These are phyloP conservation scores for Kwoniella dendrophila DNA, from an alignment of 768 basidiomycete genomes.

Conservation along the genomic window DNA sequence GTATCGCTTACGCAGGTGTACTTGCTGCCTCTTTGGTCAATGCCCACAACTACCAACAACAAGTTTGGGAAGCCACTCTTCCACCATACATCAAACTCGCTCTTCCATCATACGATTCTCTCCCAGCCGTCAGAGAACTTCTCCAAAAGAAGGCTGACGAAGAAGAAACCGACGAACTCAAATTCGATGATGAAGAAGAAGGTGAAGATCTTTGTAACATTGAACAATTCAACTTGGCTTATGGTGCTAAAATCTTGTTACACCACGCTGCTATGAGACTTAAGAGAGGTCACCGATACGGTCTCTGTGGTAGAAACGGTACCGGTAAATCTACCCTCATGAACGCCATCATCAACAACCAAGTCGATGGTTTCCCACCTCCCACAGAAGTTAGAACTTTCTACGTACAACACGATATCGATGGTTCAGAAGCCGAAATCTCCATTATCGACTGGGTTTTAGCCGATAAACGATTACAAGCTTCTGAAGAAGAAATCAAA, in stretches of 20 bases:
- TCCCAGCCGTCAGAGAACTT: constrained; percentile 76
- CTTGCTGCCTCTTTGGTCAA: constrained; percentile 86
- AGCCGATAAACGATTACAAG: constrained; percentile 78
- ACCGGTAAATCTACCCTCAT: constrained; percentile 72
- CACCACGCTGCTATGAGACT: constrained; percentile 95
- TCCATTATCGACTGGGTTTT: constrained; percentile 87
- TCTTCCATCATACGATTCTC: constrained; percentile 66
- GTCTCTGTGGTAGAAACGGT: constrained; percentile 98
- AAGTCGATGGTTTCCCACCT: constrained; percentile 98
- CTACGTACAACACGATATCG: constrained; percentile 99
- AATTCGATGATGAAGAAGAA: constrained; percentile 87
- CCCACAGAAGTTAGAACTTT: constrained; percentile 96
- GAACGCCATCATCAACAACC: constrained; percentile 59
- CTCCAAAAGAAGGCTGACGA: constrained; percentile 85
- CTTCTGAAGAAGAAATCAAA: constrained; percentile 68
- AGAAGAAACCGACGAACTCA: constrained; percentile 65
- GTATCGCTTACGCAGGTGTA: constrained; percentile 70
- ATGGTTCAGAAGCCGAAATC: constrained; percentile 89
- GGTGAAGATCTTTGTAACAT: constrained; percentile 99
- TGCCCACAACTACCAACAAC: constrained; percentile 85
- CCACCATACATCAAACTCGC: constrained; percentile 74
- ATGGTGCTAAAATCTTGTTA: constrained; percentile 97
- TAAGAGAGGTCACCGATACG: constrained; percentile 98
- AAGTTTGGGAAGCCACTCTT: constrained; percentile 77
- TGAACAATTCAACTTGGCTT: constrained; percentile 91